Conservation (phyloP, 1,284 basidiomycete genomes). For the Inonotus hispidus region DNA sequence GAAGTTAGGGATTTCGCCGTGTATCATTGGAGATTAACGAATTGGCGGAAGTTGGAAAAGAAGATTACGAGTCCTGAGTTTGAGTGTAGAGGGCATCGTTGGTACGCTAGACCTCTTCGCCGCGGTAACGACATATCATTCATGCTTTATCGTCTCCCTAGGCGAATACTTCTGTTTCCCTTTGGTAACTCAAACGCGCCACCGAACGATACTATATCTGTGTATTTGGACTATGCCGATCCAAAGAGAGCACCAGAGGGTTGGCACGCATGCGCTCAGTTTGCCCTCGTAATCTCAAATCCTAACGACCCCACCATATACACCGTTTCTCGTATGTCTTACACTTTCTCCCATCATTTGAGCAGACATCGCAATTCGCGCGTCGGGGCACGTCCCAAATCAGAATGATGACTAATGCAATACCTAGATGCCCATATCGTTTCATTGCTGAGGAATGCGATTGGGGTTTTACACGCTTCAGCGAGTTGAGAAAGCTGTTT, state of each 20-base stretch:
- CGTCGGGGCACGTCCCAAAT: conserved; percentile 1
- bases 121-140: conserved; percentile 13
- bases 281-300: conserved; percentile 98
- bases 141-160: conserved; percentile 30
- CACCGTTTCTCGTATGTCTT: conserved; percentile 88
- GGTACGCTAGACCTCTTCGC: conserved; percentile 50
- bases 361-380: neutral
- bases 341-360: no score
- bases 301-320: conserved; percentile 91
- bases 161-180: conserved; percentile 98
- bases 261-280: conserved; percentile 99
- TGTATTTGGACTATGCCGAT: conserved; percentile 99
- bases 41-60: no score
- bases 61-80: conserved; percentile 92
- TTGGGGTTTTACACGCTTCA: conserved; percentile 99
- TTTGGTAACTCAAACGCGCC: conserved; percentile 99
- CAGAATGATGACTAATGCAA: conserved; percentile 16
- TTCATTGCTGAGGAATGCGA: conserved; percentile 99
- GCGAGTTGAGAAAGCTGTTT: conserved; percentile 94
- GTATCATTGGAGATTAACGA: no score
- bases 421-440: conserved; percentile 93
- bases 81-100: conserved; percentile 96
- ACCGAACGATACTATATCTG: conserved; percentile 98
- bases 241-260: conserved; percentile 97
- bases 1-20: no score